Base-by-base conservation (phyloP, 768 basidiomycete species). In the Cystobasidium ongulense region DNA sequence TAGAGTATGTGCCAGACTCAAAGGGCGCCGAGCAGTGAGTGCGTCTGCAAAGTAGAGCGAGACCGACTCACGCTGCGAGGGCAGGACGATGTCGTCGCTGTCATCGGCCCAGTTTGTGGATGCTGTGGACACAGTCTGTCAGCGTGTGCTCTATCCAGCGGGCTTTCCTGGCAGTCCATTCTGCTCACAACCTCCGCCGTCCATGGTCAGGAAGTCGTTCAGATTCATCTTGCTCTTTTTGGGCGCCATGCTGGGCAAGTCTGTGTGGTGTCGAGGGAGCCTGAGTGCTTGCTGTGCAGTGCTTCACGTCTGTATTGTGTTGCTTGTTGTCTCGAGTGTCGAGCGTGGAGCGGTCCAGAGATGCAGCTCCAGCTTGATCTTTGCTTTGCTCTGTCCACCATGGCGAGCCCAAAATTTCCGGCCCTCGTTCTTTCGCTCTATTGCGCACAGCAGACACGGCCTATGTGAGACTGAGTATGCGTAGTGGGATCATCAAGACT, bases 81-180 rank as follows among this genome's bases (percentile, higher is more conserved):
- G 95, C 75, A 59, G 25, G 25, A 59, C 57, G 33, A 98, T 86
- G 35, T 85, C 78, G 77, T 96, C 94, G 91, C 97, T 93, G 82
- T 98, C 96, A 81, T 98, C 96, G 7, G 96, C 96, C 96, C 96
- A 99, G 80, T 91, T 94, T 79, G 68, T 53, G 17, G 67, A 17
- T 15, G 33, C 54, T 50, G 54, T 53, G 33, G n/a, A 18, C 5
- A 11, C 31, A 59, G 39, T 35, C 10, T 8, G 17, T 41, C 36
- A 23, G 21, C 21, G 64, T 23, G 13, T 39, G 64, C 18, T 29
- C 36, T 5, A 17, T 38, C 35, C 31, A 4, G 36, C 36, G 4
- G 4, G 64, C 25, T 17, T 13, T 25, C 13, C 5, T 25, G 35
- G 35, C 39, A 15, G n/a, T 13, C 29, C n/a, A 33, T 66, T 15